Conservation (phyloP, 1,284 basidiomycete genomes). For the Moniliophthora roreri region DNA sequence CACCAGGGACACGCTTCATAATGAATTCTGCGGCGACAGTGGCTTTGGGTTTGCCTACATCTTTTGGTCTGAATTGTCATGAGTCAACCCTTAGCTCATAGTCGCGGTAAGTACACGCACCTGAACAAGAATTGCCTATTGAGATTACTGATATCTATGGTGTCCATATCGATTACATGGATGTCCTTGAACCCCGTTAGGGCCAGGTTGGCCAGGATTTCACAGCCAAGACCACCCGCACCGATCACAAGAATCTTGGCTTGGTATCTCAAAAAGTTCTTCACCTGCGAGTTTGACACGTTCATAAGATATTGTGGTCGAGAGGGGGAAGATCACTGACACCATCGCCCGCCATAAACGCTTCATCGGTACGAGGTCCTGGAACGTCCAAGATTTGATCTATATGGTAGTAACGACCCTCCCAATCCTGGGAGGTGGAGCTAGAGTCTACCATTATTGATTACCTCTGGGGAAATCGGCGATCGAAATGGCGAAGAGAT, state of each 20-base stretch:
- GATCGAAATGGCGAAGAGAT: not conserved
- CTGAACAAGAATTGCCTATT: conserved; percentile 99
- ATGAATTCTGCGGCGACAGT: conserved; percentile 93
- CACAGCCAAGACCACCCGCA: conserved; percentile 92
- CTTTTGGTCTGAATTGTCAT: conserved; percentile 63
- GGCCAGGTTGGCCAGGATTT: conserved; percentile 92
- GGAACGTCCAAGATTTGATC: conserved; percentile 81
- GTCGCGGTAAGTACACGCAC: conserved; percentile 43
- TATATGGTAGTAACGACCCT: conserved; percentile 73
- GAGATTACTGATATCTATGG: conserved; percentile 98
- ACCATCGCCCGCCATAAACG: conserved; percentile 71
- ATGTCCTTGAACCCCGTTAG: conserved; percentile 96
- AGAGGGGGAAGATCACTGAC: conserved; percentile 38
- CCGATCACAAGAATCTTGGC: conserved; percentile 97
- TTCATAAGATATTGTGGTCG: conserved; percentile 1
- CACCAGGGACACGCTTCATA: conserved; percentile 92
- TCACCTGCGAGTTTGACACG: conserved; percentile 55
- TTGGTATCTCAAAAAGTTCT: conserved; percentile 80
- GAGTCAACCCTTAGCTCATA: not conserved
- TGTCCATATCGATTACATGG: conserved; percentile 99
- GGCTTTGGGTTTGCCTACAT: conserved; percentile 95
- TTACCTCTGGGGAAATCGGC: not conserved
- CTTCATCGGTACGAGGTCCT: conserved; percentile 78
- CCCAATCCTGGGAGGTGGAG: conserved; percentile 53
- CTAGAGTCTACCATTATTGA: conserved; percentile 4